These are phyloP conservation scores for Spiromastix sp. DNA, from an alignment of 2,329 filamentous ascomycete genomes.

Conservation along the genomic window DNA sequence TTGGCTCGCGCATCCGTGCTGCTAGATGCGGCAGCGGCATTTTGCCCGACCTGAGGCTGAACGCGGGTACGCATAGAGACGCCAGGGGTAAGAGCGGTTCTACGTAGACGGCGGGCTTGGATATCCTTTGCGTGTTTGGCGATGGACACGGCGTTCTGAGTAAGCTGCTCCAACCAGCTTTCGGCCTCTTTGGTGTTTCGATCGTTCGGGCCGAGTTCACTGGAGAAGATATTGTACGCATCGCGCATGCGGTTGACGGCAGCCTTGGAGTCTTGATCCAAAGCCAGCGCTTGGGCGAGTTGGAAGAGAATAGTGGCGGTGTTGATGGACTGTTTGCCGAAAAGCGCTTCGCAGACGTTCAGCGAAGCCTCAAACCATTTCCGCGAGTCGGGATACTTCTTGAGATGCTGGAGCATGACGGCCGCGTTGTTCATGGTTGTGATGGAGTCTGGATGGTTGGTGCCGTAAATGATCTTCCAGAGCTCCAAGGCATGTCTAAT, in stretches of 20 bases:
- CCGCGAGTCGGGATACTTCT: slow-evolving; percentile 88
- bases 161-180: slow-evolving; percentile 91
- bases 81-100: slow-evolving; percentile 58
- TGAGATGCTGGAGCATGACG: slow-evolving; percentile 94
- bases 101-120: slow-evolving; percentile 61
- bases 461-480: slow-evolving; percentile 94
- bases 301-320: slow-evolving; percentile 94
- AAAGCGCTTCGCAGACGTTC: slow-evolving; percentile 77
- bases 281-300: slow-evolving; percentile 83
- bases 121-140: slow-evolving; percentile 88
- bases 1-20: slow-evolving; percentile 27
- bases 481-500: slow-evolving; percentile 86
- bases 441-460: slow-evolving; percentile 91
- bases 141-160: slow-evolving; percentile 86
- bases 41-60: slow-evolving; percentile 54
- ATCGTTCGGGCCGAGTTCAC: slow-evolving; percentile 76
- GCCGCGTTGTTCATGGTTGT: slow-evolving; percentile 98
- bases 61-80: slow-evolving; percentile 49
- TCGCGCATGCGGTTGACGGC: slow-evolving; percentile 92
- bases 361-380: slow-evolving; percentile 95
- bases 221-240: slow-evolving; percentile 90
- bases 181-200: slow-evolving; percentile 98
- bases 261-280: slow-evolving; percentile 90
- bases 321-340: slow-evolving; percentile 82
- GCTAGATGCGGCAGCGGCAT: slow-evolving; percentile 36